Conservation (phyloP, 805 yeast genomes). For the Zygosaccharomyces siamensis region DNA sequence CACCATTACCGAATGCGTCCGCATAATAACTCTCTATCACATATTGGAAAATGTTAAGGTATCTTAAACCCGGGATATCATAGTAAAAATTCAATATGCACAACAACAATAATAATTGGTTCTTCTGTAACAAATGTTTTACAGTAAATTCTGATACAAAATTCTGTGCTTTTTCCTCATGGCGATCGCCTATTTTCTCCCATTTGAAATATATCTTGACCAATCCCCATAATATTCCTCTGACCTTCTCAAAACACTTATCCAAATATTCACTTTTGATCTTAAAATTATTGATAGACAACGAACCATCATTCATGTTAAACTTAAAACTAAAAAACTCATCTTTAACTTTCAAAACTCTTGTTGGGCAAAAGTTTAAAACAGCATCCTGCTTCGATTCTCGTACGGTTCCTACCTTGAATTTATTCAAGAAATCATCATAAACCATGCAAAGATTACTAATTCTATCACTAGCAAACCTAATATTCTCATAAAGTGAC, state of each 20-base stretch:
- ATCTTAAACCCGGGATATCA: constrained; percentile 21
- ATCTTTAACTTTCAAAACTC: constrained; percentile 12
- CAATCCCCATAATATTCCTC: constrained; percentile 8
- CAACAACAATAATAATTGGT: constrained; percentile 17
- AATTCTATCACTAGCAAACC: constrained; percentile 13
- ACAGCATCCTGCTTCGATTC: not conserved
- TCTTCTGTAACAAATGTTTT: constrained; percentile 11
- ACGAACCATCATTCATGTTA: constrained; percentile 8
- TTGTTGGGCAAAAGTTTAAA: constrained; percentile 6
- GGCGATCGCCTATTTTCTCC: constrained; percentile 9
- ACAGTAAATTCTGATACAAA: constrained; percentile 10
- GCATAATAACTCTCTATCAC: constrained; percentile 15
- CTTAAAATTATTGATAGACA: constrained; percentile 18
- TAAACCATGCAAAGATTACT: constrained; percentile 7
- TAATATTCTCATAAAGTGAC: constrained; percentile 33
- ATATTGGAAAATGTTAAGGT: constrained; percentile 13
- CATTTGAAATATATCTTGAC: constrained; percentile 14
- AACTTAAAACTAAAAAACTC: constrained; percentile 11
- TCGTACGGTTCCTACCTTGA: not conserved
- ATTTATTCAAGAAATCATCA: constrained; percentile 7
- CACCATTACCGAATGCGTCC: constrained; percentile 11
- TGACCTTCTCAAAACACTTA: constrained; percentile 10
- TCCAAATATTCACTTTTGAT: constrained; percentile 10
- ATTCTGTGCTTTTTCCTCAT: constrained; percentile 6
- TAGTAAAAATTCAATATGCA: constrained; percentile 23